These are phyloP conservation scores for Abrus precatorius DNA, from an alignment of 306 rosid species.

Conservation along the genomic window DNA sequence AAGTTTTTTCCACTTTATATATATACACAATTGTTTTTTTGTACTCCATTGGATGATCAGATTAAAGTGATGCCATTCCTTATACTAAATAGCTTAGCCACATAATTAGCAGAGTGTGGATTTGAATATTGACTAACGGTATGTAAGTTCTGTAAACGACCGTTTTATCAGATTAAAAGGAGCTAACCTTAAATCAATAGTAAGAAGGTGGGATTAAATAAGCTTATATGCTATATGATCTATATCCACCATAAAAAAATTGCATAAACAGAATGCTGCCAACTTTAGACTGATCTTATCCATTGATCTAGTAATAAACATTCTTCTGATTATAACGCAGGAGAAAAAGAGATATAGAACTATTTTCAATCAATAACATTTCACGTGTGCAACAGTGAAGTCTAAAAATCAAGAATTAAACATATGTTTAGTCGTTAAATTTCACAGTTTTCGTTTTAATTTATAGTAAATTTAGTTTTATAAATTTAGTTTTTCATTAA, in stretches of 20 bases:
- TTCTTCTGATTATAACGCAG: not conserved
- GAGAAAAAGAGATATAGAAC: constrained; percentile 24
- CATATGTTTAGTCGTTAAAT: too few species aligned
- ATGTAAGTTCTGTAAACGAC: not conserved
- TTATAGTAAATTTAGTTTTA: too few species aligned
- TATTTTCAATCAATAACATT: constrained; percentile 27
- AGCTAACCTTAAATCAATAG: not conserved
- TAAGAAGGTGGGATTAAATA: not conserved
- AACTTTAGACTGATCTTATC: not conserved
- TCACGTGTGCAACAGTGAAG: constrained; percentile 33
- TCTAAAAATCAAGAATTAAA: constrained; percentile 13
- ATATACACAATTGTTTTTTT: not conserved
- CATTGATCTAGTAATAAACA: not conserved
- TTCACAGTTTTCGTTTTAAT: too few species aligned
- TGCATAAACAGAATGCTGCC: not conserved
- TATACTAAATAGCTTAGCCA: not conserved
- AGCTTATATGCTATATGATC: not conserved
- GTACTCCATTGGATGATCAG: not conserved
- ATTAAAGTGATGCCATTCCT: not conserved
- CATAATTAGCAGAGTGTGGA: not conserved
- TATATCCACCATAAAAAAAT: not conserved
- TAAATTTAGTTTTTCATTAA: too few species aligned
- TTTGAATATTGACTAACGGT: not conserved
- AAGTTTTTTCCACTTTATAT: too few species aligned
- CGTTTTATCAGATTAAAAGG: not conserved